A percentile compares a stretch with the other conserved stretches of the same genome.
These are phyloP conservation scores for Pythium chondricola DNA, from an alignment of 352 stramenopile genomes.

Conservation along the genomic window DNA sequence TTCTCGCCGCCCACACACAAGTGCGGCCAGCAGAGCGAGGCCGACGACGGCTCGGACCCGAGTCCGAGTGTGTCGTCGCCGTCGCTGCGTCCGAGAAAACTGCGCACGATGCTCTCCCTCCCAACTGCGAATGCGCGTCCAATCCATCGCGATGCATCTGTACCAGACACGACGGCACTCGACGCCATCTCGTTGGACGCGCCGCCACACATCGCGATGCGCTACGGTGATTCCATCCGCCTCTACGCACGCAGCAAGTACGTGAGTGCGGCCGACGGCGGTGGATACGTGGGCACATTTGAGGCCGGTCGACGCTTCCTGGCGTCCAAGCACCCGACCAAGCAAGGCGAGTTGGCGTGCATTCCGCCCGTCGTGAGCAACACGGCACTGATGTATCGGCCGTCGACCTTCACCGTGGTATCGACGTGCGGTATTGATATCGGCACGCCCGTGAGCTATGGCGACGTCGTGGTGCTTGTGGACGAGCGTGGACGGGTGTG, in stretches of 20 bases:
- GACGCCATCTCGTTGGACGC: constrained; percentile 26
- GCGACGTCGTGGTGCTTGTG: constrained; percentile 76
- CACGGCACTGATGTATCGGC: constrained; percentile 31
- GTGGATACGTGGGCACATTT: constrained; percentile 72
- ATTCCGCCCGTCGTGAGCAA: constrained; percentile 43
- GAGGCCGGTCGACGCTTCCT: constrained; percentile 57
- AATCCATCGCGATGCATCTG: not conserved
- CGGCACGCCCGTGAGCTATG: constrained; percentile 70
- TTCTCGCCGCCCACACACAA: constrained; percentile 11
- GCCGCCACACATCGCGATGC: constrained; percentile 55
- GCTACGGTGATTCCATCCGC: constrained; percentile 63
- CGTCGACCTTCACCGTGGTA: constrained; percentile 59
- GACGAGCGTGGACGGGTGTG: constrained; percentile 57
- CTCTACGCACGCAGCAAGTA: constrained; percentile 66
- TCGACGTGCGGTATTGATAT: constrained; percentile 48
- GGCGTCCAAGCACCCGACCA: constrained; percentile 48
- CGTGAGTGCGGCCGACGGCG: constrained; percentile 10
- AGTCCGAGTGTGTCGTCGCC: constrained; percentile 9
- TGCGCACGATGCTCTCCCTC: constrained; percentile 4
- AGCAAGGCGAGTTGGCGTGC: constrained; percentile 60
- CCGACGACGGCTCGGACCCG: too few relatives aligned
- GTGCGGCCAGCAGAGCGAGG: constrained; percentile 2
- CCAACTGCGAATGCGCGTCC: not conserved
- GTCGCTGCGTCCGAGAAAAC: constrained; percentile 1
- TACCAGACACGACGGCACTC: constrained; percentile 6